These are phyloP conservation scores for Penicillium rolfsii DNA, from an alignment of 2,329 filamentous ascomycete genomes.

Conservation along the genomic window DNA sequence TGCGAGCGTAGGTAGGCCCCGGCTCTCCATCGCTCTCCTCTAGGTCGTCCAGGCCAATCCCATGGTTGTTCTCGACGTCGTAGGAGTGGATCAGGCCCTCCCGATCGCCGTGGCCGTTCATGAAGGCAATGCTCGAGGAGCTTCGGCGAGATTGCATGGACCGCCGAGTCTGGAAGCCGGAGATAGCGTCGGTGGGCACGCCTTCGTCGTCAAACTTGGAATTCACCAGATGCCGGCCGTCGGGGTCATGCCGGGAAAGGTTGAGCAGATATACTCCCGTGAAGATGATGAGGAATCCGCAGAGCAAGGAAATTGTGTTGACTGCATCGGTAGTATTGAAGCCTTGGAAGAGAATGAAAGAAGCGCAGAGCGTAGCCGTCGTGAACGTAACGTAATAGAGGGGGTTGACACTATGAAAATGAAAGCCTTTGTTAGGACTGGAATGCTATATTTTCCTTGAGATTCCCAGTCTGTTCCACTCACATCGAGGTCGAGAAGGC, in stretches of 20 bases:
- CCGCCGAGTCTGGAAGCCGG: slow-evolving; percentile 83
- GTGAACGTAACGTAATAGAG: slow-evolving; percentile 98
- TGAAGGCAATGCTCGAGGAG: slow-evolving; percentile 64
- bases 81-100: slow-evolving; percentile 86
- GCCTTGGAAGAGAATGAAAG: slow-evolving; percentile 92
- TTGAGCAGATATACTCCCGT: slow-evolving; percentile 94
- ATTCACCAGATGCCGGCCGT: slow-evolving; percentile 70
- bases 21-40: slow-evolving; percentile 67
- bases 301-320: slow-evolving; percentile 88
- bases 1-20: slow-evolving; percentile 40
- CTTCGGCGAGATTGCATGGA: slow-evolving; percentile 88
- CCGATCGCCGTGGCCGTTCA: slow-evolving; percentile 64
- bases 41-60: slow-evolving; percentile 77
- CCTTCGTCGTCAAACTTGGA: slow-evolving; percentile 63
- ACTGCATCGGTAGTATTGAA: slow-evolving; percentile 94
- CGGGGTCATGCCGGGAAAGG: slow-evolving; percentile 87
- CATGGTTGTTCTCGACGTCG: slow-evolving; percentile 74
- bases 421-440: slow-evolving; percentile 9
- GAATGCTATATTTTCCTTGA: not conserved
- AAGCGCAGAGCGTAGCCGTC: slow-evolving; percentile 88
- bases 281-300: slow-evolving; percentile 93
- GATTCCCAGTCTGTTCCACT: slow-evolving; percentile 42
- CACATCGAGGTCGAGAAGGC: slow-evolving; percentile 98
- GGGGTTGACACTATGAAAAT: slow-evolving; percentile 74
- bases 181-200: slow-evolving; percentile 88